These are phyloP conservation scores for Prunus mira DNA, from an alignment of 306 rosid species.

Conservation along the genomic window DNA sequence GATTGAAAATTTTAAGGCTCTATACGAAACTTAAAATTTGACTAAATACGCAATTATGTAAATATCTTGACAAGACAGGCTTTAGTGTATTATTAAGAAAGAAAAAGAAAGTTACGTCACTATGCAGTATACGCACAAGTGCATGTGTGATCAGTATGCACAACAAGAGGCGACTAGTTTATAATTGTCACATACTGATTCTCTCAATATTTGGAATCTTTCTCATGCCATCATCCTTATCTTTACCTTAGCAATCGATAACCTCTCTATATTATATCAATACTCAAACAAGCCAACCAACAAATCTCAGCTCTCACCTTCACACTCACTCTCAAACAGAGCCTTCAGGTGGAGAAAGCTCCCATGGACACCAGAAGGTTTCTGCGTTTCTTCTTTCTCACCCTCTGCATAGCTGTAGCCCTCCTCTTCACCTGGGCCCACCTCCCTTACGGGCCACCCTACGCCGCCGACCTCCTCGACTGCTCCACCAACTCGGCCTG, in stretches of 20 bases:
- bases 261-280: not conserved
- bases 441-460: conserved; percentile 32
- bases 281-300: too few species aligned
- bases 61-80: too few species aligned
- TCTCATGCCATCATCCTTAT: not conserved
- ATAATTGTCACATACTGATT: not conserved
- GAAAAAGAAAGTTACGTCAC: too few species aligned
- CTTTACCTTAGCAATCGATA: not conserved
- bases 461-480: conserved; percentile 35
- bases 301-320: not conserved
- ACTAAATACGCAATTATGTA: too few species aligned
- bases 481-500: conserved; percentile 50
- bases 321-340: not conserved
- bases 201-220: not conserved
- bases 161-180: not conserved
- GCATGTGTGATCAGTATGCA: not conserved
- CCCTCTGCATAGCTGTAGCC: conserved; percentile 24
- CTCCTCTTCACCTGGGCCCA: conserved; percentile 50
- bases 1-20: too few species aligned
- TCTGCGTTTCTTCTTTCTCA: conserved; percentile 39
- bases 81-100: too few species aligned
- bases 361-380: conserved; percentile 52
- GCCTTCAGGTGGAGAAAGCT: too few species aligned
- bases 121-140: not conserved
- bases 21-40: too few species aligned